Evolutionary conservation across 2,329 filamentous ascomycete genomes (phyloP), one percentile per base, ranked within the genome.

Genomic region (Ilyonectria sp.): DNA sequence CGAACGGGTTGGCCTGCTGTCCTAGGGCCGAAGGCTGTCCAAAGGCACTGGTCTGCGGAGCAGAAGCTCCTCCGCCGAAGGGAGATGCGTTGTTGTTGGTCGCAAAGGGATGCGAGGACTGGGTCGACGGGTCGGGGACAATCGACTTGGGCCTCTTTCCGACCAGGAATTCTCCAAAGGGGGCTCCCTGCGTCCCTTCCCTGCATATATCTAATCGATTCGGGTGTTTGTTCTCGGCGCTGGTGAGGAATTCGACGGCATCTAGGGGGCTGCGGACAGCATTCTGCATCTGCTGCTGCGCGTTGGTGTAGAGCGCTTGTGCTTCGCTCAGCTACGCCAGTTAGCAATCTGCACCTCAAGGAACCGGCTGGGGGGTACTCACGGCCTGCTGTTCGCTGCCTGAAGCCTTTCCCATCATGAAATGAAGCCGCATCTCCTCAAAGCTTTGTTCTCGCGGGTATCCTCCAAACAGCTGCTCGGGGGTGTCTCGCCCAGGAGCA

Each of bases 351-450:
- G 19, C 15, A 10, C 11, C 33, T 26, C 35, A 35, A 10, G 3
- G 17, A 29, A 37, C 31, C 10, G n/a, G 26, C 68, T 40, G 33
- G 75, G 11, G 9, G 11, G 15, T 19, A 77, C 84, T 62, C 79
- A 89, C 86, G 60, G 86, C 87, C 62, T 83, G 82, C 62, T 87
- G 82, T 13, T 84, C 81, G 63, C 91, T 92, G 1, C 93, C 92
- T 8, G 86, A 77, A 9, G 89, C 86, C 46, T 86, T 83, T 2
- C 89, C 89, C 59, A 78, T 76, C 74, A 90, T 84, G 76, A 95
- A 95, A 77, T 94, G 91, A 23, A 95, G 78, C 56, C 94, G 89
- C 78, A 97, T 88, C 81, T 98, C 95, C 79, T 98, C 95, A 46
- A 93, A 92, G 76, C 94, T 97, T 79, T 94, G 92, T 79, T 98